A percentile compares a stretch with the other conserved stretches of the same genome.
Evolutionary conservation across 108 stramenopile species (phyloP).

Genomic region (Fragilariopsis cylindrus): DNA sequence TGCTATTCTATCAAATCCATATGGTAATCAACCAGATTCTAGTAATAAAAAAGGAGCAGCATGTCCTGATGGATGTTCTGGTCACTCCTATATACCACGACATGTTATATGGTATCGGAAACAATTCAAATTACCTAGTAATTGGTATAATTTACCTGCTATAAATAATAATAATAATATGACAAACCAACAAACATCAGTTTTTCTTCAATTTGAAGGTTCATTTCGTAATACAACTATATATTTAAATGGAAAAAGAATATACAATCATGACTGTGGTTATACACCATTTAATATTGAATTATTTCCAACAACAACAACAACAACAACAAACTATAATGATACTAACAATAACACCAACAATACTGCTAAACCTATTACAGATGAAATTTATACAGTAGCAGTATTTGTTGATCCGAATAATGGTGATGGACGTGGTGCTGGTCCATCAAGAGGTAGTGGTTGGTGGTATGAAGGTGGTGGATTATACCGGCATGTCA

Average conservation of each 20-base stretch:
- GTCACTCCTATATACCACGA: conserved; percentile 36
- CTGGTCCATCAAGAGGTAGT: conserved; percentile 23
- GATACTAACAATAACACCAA: too few relatives aligned
- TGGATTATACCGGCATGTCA: conserved; percentile 43
- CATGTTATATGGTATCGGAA: conserved; percentile 49
- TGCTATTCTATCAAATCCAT: conserved; percentile 26
- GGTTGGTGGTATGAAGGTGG: conserved; percentile 58
- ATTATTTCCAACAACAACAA: not conserved
- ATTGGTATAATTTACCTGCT: not conserved
- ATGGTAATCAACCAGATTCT: conserved; percentile 1
- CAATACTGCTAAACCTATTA: not conserved
- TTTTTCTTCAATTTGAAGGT: conserved; percentile 42
- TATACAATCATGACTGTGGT: conserved; percentile 28
- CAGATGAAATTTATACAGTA: conserved; percentile 5
- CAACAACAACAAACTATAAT: too few relatives aligned
- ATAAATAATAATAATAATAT: not conserved
- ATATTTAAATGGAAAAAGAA: conserved; percentile 31
- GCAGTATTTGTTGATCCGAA: conserved; percentile 49
- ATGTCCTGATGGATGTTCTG: conserved; percentile 46
- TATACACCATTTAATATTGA: conserved; percentile 38
- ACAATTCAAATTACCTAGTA: conserved; percentile 24
- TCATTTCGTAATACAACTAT: conserved; percentile 45
- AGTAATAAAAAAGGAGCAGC: conserved; percentile 9
- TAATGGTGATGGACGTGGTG: conserved; percentile 30
- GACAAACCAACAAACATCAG: not conserved